Conservation (phyloP, 106 monocot genomes). For the Cymbidium sinense region DNA sequence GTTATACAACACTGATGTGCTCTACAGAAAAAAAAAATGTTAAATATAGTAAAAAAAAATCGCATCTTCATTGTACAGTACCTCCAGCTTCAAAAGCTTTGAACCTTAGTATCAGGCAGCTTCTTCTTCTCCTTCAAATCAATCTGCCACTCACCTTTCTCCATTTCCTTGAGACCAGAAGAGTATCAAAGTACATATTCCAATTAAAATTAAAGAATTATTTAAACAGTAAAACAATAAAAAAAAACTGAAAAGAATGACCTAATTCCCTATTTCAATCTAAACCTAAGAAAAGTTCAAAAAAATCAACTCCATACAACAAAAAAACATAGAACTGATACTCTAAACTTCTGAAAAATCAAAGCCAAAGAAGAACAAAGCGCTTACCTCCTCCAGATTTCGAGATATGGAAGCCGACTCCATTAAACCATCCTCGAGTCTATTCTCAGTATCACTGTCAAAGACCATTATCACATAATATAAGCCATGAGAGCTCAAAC, state of each 20-base stretch:
- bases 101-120: slow-evolving; percentile 19
- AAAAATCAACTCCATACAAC: too few relatives aligned
- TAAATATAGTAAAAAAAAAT: too few relatives aligned
- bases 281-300: too few relatives aligned
- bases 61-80: slow-evolving; percentile 8
- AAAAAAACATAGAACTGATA: not conserved
- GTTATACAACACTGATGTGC: too few relatives aligned
- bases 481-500: not conserved
- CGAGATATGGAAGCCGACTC: slow-evolving; percentile 26
- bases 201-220: too few relatives aligned
- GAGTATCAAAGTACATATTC: too few relatives aligned
- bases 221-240: not conserved
- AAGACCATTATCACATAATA: not conserved
- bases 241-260: not conserved
- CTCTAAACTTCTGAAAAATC: not conserved
- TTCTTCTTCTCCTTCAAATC: slow-evolving; percentile 16
- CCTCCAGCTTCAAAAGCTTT: slow-evolving; percentile 68
- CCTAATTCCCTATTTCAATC: too few relatives aligned
- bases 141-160: slow-evolving; percentile 13
- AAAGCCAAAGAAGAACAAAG: slow-evolving; percentile 1
- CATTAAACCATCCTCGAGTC: slow-evolving; percentile 13
- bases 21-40: too few relatives aligned
- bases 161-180: slow-evolving; percentile 33
- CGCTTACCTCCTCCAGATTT: slow-evolving; percentile 33
- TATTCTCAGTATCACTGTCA: slow-evolving; percentile 46